Base-by-base conservation (phyloP, 805 yeast species). In the Yarrowia sp. region DNA sequence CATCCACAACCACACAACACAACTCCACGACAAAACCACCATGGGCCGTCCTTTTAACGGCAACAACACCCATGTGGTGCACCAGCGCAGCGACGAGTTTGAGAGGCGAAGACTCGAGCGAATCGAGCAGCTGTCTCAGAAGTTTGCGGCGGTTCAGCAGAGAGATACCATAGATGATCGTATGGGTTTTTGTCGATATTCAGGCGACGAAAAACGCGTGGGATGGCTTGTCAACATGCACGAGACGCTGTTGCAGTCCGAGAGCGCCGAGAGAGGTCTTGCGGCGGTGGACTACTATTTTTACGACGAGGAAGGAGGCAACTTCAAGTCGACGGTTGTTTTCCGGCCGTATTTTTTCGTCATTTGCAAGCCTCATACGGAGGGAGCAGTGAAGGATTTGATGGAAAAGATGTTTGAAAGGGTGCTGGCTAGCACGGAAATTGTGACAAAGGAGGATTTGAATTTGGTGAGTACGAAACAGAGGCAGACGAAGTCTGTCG, bases 141-240 rank as follows among this genome's bases (percentile, higher is more conserved):
- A 65, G 66, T 38, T 33, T 40, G 59, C 64, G 28, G 36, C 49
- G 1, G 44, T 64, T 21, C 67, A 64, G 1, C 64, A 41, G 11
- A 65, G 67, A 9, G 96, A 92, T 71, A 80, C 81, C 30, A 78
- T 92, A 10, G 99, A 93, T 71, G 74, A 86, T 0, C 75, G 83
- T 65, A 91, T 96, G 95, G 99, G 98, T 12, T 95, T 95, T 73
- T 90, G 87, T 48, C 80, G 95, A 59, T 85, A 81, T 67, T 8
- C 87, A 59, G 76, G 86, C 67, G 90, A 97, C 32, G 84, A 96
- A 36, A 74, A 81, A 52, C 81, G 82, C 65, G 83, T 83, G 17
- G 99, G 99, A 48, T 95, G 99, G 99, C 78, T 95, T 64, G 83
- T 88, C 44, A 96, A 95, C 72, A 91, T 95, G 95, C 99, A 93